These are phyloP conservation scores for Colletotrichum salicis DNA, from an alignment of 2,329 filamentous ascomycete species.

Conservation along the genomic window DNA sequence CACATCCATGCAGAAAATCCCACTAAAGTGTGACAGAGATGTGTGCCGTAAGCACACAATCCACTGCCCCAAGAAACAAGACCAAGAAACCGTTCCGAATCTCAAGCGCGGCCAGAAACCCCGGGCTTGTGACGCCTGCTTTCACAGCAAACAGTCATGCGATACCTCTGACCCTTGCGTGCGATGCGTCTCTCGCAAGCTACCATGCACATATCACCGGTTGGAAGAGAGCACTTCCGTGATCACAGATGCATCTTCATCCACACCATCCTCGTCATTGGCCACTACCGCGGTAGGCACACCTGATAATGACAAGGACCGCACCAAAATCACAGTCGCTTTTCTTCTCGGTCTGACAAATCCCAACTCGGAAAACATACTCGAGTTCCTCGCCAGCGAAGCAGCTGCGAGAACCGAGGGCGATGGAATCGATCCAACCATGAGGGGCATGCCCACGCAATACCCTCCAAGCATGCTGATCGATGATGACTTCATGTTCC, in stretches of 20 bases:
- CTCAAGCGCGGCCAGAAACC: constrained; percentile 43
- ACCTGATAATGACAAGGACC: constrained; percentile 16
- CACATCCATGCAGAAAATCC: background rate
- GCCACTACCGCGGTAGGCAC: background rate
- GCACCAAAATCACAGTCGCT: constrained; percentile 38
- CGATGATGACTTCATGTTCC: constrained; percentile 26
- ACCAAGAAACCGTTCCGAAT: constrained; percentile 32
- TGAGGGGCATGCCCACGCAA: background rate
- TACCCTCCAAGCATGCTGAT: background rate
- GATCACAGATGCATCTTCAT: background rate
- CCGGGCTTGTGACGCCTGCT: constrained; percentile 43
- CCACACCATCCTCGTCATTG: background rate
- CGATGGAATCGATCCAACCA: constrained; percentile 18
- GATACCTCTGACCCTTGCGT: constrained; percentile 40
- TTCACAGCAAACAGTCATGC: constrained; percentile 43
- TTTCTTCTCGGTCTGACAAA: constrained; percentile 42
- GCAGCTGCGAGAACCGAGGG: constrained; percentile 26
- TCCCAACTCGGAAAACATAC: constrained; percentile 40
- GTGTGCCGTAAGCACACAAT: constrained; percentile 43
- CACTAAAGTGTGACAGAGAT: constrained; percentile 25
- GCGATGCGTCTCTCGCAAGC: constrained; percentile 38
- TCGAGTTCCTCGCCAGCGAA: constrained; percentile 37
- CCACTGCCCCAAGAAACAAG: constrained; percentile 37
- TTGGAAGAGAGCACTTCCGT: background rate
- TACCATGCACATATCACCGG: constrained; percentile 38